Evolutionary conservation across 164 flowering plant genomes (phyloP).

Genomic region (Vitis cinerea): DNA sequence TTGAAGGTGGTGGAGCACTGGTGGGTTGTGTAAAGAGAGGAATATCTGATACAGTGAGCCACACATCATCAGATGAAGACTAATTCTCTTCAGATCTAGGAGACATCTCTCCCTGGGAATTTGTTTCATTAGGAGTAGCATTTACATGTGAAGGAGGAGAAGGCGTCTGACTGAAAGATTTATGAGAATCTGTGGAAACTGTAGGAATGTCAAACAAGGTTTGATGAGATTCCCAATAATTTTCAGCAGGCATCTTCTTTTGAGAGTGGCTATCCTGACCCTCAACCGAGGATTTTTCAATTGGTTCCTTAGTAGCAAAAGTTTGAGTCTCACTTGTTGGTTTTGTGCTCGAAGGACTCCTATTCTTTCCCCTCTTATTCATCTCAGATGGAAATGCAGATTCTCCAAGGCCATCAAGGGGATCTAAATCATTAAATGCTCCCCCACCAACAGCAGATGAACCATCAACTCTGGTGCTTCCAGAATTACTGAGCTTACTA

Average conservation of each 20-base stretch:
- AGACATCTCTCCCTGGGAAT: conserved; percentile 34
- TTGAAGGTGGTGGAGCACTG: conserved; percentile 96
- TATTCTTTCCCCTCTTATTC: conserved; percentile 41
- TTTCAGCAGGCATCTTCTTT: conserved; percentile 39
- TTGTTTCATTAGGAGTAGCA: conserved; percentile 30
- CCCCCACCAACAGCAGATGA: no score
- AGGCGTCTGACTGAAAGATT: conserved; percentile 30
- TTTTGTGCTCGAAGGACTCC: conserved; percentile 37
- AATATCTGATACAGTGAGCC: conserved; percentile 89
- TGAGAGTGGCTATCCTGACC: conserved; percentile 34
- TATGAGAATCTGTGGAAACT: conserved; percentile 40
- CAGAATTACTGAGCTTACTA: conserved; percentile 35
- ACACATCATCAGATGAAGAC: conserved; percentile 59
- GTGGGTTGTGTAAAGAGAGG: conserved; percentile 93
- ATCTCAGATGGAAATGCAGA: no score
- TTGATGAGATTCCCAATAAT: conserved; percentile 44
- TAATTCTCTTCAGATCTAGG: conserved; percentile 43
- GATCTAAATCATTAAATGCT: no score
- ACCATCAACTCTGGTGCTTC: conserved; percentile 29
- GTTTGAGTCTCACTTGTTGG: conserved; percentile 24
- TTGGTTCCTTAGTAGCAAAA: conserved; percentile 30
- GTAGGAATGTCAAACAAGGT: conserved; percentile 53
- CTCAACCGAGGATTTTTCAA: conserved; percentile 34
- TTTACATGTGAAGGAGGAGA: conserved; percentile 38
- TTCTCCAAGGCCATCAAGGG: no score